Evolutionary conservation across 306 rosid species (phyloP), one percentile per base, ranked within the genome.

Genomic region (Cicer chorassanicum): DNA sequence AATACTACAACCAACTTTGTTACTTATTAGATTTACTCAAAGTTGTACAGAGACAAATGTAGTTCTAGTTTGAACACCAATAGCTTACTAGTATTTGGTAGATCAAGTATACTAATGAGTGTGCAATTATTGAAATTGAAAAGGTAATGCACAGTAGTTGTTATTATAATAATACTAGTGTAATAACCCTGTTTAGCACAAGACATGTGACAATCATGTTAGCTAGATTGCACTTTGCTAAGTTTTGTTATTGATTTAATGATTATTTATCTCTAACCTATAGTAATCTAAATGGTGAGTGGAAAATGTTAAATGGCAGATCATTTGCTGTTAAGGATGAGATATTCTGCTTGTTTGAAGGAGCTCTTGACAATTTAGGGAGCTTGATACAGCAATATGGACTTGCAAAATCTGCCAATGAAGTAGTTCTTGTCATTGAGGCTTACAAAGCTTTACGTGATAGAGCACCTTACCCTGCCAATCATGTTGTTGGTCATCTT

Each of bases 281-380:
- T 29, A 1, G 16, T 64, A 11, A 19, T 49, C 61, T 59, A 65
- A 68, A 2, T 65, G 21, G 9, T 65, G 76, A 46, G 34, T 77
- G 70, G 41, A 49, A 74, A 63, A 53, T 53, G 34, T 2, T 3
- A 29, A 29, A 53, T 81, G 67, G 82, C 89, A 94, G 99, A 73
- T 95, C 98, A 59, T 95, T 95, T 70, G 99, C 96, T 2, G 99
- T 87, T 14, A 95, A 95, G 86, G 99, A 95, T 81, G 99, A 95
- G 45, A 80, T 95, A 71, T 95, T 95, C 89, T 92, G 98, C 85
- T 72, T 95, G 87, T 95, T 95, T 74, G 97, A 87, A 87, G 99
- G 99, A 60, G 91, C 86, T 4, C 92, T 95, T 1, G 99, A 95
- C 77, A 95, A 95, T 71, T 80, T 95, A 81, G 99, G 99, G 12